Conservation (phyloP, 305 asterid genomes). For the Fraxinus angustifolia region DNA sequence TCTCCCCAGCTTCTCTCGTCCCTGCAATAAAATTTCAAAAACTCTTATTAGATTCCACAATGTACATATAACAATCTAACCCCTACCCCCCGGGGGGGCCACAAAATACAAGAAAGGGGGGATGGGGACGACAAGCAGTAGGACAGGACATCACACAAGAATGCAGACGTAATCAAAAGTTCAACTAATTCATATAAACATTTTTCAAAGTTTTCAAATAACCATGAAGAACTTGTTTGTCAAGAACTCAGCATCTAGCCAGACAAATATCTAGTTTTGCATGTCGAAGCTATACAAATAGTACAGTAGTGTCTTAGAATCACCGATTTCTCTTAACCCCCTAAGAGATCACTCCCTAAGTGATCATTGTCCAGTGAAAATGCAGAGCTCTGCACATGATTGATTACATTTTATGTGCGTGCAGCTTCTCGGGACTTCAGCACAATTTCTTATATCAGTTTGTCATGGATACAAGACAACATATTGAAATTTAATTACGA, state of each 20-base stretch:
- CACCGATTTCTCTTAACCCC: neutral
- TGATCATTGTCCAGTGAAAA: neutral
- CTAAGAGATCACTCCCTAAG: neutral
- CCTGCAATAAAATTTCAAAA: conserved; percentile 38
- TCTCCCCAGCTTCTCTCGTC: conserved; percentile 64
- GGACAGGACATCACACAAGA: neutral
- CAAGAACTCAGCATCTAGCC: neutral
- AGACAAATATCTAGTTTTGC: neutral
- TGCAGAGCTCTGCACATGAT: neutral
- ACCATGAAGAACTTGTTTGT: too few species aligned
- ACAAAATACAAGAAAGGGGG: neutral
- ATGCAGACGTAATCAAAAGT: neutral
- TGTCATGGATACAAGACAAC: neutral
- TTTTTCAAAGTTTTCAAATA: too few species aligned
- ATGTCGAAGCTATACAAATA: neutral
- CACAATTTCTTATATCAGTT: neutral
- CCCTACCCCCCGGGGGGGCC: neutral
- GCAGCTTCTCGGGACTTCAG: neutral
- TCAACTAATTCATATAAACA: neutral
- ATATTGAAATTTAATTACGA: neutral
- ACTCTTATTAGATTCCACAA: neutral
- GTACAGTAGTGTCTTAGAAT: neutral
- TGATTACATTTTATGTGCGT: neutral
- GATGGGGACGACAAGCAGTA: neutral
- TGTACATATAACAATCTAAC: neutral